Base-by-base conservation (phyloP, 106 monocot genomes). In the Dendrobium catenatum region DNA sequence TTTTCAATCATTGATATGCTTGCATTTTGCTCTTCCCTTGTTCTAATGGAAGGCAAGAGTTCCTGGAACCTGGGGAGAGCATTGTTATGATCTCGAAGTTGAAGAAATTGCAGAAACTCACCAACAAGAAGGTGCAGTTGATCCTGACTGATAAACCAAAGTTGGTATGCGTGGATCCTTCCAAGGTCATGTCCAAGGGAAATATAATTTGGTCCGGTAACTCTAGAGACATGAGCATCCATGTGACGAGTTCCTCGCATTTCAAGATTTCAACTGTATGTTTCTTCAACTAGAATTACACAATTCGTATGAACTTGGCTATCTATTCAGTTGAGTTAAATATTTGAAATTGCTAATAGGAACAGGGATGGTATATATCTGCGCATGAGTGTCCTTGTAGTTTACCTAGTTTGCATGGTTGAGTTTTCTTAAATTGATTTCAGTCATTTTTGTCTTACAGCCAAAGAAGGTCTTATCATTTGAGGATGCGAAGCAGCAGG, bases 201-300 rank as follows among this genome's bases (percentile, higher is more conserved):
- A 87, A 80, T 37, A 90, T 99, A 5, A 84, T 99, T 58, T 99
- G 89, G 95, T 95, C 91, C 3, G 85, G 88, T 85, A 85, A 86
- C 55, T 84, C 90, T 41, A 82, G 78, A 9, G 86, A 90, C 26
- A 83, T 99, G 56, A 91, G 59, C 55, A 81, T 99, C 64, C 95
- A 93, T 75, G 93, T 95, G 20, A 17, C 85, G 19, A 87, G 79
- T 78, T 56, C 99, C 40, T 87, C 99, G 2, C 93, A 95, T 89
- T 99, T 99, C 80, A 99, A 95, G 85, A 95, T 99, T 86, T 80
- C 79, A 87, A 89, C 93, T 55, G 99, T 99, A 90, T 56, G 83
- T 54, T 42, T 72, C n/a, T 82, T 13, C 2, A 51, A 13, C 51
- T 51, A 51, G 16, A 51, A 51, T 51, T 17, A 51, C 51, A 13